Conservation (phyloP, 805 yeast species). For the Komagataella pastoris region DNA sequence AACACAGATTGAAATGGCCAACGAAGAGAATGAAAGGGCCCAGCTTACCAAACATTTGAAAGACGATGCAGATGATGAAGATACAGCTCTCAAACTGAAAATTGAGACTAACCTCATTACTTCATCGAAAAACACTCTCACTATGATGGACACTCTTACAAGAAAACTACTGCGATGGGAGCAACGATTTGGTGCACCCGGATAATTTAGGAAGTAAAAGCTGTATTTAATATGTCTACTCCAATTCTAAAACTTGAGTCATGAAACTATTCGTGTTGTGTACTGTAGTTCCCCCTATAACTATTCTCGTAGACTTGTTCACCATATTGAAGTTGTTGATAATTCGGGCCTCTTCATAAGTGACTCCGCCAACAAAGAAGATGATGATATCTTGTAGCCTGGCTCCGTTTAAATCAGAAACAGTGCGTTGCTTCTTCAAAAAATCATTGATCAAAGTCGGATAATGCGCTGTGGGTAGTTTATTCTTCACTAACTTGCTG, state of each 20-base stretch:
- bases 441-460: slow-evolving; percentile 28
- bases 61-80: slow-evolving; percentile 19
- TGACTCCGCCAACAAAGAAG: slow-evolving; percentile 76
- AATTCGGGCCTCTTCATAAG: slow-evolving; percentile 84
- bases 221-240: background rate
- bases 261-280: slow-evolving; percentile 30
- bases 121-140: slow-evolving; percentile 45
- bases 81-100: slow-evolving; percentile 8
- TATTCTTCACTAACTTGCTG: slow-evolving; percentile 24
- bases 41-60: slow-evolving; percentile 33
- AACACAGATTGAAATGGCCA: slow-evolving; percentile 71
- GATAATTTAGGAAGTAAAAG: background rate
- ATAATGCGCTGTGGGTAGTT: slow-evolving; percentile 22
- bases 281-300: slow-evolving; percentile 73
- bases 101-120: slow-evolving; percentile 26
- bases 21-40: slow-evolving; percentile 51
- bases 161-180: slow-evolving; percentile 70
- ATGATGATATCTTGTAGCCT: slow-evolving; percentile 55
- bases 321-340: slow-evolving; percentile 52
- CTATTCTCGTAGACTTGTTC: slow-evolving; percentile 44
- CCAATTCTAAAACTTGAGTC: slow-evolving; percentile 7
- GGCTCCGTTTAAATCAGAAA: slow-evolving; percentile 10
- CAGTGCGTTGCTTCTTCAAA: slow-evolving; percentile 6
- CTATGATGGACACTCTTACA: slow-evolving; percentile 61
- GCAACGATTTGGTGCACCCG: slow-evolving; percentile 37